Conservation (phyloP, 192 early-diverging fungal species). For the Coemansia sp. region DNA sequence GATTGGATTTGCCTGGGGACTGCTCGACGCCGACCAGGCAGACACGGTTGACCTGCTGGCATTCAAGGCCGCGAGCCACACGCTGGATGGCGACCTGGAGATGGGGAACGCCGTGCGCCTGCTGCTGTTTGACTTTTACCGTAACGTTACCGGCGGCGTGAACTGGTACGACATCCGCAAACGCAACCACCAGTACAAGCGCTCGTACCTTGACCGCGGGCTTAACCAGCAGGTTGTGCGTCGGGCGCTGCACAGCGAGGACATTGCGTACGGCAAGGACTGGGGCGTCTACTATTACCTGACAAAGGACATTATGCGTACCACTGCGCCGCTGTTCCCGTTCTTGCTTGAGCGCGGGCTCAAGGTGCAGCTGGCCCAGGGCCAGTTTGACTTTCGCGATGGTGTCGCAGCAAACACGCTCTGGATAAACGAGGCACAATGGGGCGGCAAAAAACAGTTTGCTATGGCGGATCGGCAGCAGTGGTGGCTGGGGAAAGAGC, state of each 20-base stretch:
- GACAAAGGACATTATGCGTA: conserved; percentile 63
- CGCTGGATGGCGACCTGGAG: conserved; percentile 49
- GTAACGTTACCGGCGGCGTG: conserved; percentile 62
- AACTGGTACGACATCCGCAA: conserved; percentile 78
- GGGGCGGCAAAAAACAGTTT: conserved; percentile 50
- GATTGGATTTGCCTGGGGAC: conserved; percentile 39
- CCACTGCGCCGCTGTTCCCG: conserved; percentile 54
- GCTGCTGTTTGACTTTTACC: conserved; percentile 61
- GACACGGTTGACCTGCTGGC: conserved; percentile 43
- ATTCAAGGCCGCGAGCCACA: conserved; percentile 40
- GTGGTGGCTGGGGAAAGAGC: conserved; percentile 40
- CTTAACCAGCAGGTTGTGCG: conserved; percentile 56
- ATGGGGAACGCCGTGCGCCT: conserved; percentile 49
- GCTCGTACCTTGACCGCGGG: conserved; percentile 57
- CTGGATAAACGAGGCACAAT: conserved; percentile 65
- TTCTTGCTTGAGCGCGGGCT: conserved; percentile 54
- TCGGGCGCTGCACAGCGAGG: conserved; percentile 57
- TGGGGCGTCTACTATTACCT: conserved; percentile 53
- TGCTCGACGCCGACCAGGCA: conserved; percentile 37
- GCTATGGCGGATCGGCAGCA: conserved; percentile 50
- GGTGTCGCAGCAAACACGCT: conserved; percentile 60
- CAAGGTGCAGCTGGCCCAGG: conserved; percentile 65
- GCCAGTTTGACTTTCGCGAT: conserved; percentile 81
- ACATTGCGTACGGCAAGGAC: conserved; percentile 51
- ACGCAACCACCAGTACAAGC: conserved; percentile 59